Evolutionary conservation across 257 asterid species (phyloP).

Genomic region (Gardenia jasminoides): DNA sequence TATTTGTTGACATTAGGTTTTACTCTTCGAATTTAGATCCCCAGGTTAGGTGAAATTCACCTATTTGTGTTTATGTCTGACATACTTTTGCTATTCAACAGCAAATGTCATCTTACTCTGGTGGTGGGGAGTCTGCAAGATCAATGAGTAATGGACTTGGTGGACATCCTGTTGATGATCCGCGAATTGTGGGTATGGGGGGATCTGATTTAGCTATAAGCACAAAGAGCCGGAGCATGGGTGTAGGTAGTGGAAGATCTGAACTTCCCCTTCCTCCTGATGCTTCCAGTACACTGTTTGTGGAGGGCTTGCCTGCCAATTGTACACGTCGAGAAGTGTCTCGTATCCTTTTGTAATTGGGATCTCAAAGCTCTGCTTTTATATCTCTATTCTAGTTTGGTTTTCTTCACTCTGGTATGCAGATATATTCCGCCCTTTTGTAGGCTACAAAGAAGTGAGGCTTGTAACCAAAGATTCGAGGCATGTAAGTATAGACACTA

Average conservation of each 20-base stretch:
- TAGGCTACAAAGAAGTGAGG: conserved; percentile 78
- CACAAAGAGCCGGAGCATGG: conserved; percentile 43
- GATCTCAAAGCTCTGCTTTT: background rate
- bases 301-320: conserved; percentile 52
- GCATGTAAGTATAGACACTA: conserved; percentile 46
- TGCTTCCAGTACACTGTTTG: conserved; percentile 72
- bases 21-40: conserved; percentile 7
- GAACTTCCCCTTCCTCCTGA: conserved; percentile 78
- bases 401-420: conserved; percentile 48
- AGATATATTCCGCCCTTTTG: conserved; percentile 91
- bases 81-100: conserved; percentile 25
- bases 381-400: conserved; percentile 18
- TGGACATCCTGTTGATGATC: conserved; percentile 53
- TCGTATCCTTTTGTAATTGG: conserved; percentile 58
- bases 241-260: conserved; percentile 45
- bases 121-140: conserved; percentile 53
- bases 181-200: conserved; percentile 44
- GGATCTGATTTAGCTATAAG: conserved; percentile 39
- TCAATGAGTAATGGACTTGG: conserved; percentile 46
- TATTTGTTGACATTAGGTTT: conserved; percentile 20
- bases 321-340: conserved; percentile 82
- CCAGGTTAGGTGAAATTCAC: conserved; percentile 2
- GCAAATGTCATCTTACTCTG: conserved; percentile 49
- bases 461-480: conserved; percentile 74
- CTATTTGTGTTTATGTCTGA: conserved; percentile 10